A percentile compares a stretch with the other conserved stretches of the same genome.
phyloP scores from a whole-genome alignment of 2,329 filamentous ascomycete species.

The Pseudogymnoascus sp. region DNA sequence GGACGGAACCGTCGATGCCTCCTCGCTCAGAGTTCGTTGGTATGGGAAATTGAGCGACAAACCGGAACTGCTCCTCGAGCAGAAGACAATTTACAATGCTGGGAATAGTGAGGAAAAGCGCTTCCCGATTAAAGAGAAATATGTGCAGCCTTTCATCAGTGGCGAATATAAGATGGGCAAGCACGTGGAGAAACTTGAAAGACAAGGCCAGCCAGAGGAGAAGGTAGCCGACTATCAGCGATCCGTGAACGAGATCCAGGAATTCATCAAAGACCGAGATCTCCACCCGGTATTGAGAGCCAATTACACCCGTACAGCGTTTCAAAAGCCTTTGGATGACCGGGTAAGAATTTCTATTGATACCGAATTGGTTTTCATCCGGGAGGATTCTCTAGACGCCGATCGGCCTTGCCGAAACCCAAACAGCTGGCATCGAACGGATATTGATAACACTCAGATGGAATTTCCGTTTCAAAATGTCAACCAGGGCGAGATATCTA shows the following conservation, averaged over 20 bases:
- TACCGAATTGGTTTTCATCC: constrained; percentile 82
- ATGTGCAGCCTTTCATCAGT: constrained; percentile 77
- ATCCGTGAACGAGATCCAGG: constrained; percentile 68
- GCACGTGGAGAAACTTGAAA: constrained; percentile 76
- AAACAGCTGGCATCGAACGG: constrained; percentile 79
- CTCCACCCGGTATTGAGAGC: constrained; percentile 81
- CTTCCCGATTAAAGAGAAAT: constrained; percentile 88
- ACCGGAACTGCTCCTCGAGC: constrained; percentile 78
- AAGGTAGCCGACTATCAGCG: constrained; percentile 62
- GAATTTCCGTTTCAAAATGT: constrained; percentile 81
- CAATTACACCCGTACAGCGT: constrained; percentile 89
- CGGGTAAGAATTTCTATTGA: constrained; percentile 88
- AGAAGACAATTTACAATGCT: constrained; percentile 74
- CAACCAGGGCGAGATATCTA: constrained; percentile 81
- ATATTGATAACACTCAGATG: constrained; percentile 78
- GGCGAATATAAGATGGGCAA: constrained; percentile 91
- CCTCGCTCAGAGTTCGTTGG: constrained; percentile 83
- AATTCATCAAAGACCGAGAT: constrained; percentile 67
- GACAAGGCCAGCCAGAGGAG: constrained; percentile 58
- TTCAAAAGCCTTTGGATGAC: constrained; percentile 90
- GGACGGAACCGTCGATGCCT: constrained; percentile 62
- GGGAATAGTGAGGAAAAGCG: constrained; percentile 70
- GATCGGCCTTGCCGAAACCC: constrained; percentile 85
- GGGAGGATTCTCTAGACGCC: constrained; percentile 65
- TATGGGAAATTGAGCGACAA: constrained; percentile 73